Percentiles rank a stretch among this genome's conserved stretches.
Conservation (phyloP, 2,329 filamentous ascomycete species). For the Fusarium sororula region DNA sequence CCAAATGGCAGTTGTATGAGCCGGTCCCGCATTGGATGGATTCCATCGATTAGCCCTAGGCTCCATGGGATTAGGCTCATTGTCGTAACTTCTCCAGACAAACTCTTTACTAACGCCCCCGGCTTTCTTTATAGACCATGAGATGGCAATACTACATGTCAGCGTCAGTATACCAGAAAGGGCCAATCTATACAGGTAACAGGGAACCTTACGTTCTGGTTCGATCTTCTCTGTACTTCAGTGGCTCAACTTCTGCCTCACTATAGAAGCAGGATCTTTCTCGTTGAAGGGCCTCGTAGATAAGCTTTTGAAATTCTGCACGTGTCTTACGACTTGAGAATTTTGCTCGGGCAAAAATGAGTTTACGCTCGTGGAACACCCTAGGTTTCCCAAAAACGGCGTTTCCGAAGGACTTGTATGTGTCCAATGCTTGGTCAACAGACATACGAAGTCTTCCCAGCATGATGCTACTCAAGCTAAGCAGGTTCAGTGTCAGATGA, state of each 20-base stretch:
- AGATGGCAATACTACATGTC: neutral
- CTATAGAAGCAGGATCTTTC: accelerated
- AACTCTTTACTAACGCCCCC: neutral
- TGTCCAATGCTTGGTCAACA: neutral
- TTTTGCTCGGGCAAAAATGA: neutral
- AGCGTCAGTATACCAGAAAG: too few species aligned
- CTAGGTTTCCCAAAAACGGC: neutral
- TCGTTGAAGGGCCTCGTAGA: neutral
- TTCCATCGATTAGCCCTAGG: too few species aligned
- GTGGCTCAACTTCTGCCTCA: accelerated
- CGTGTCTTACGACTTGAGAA: neutral
- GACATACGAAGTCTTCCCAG: neutral
- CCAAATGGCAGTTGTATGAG: neutral
- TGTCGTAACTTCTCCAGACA: neutral
- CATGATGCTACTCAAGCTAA: neutral
- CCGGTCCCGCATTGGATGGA: neutral
- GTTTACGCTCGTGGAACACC: neutral
- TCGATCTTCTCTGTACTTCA: neutral
- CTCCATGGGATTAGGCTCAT: neutral
- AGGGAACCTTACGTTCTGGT: neutral
- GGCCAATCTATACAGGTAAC: too few species aligned
- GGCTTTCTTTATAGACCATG: too few species aligned
- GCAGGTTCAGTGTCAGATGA: accelerated
- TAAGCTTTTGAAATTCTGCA: accelerated
- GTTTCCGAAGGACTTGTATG: neutral